Percentiles rank a stretch among this genome's conserved stretches.
phyloP scores from a whole-genome alignment of 768 basidiomycete genomes.

The Termitomyces eurrhizus region DNA sequence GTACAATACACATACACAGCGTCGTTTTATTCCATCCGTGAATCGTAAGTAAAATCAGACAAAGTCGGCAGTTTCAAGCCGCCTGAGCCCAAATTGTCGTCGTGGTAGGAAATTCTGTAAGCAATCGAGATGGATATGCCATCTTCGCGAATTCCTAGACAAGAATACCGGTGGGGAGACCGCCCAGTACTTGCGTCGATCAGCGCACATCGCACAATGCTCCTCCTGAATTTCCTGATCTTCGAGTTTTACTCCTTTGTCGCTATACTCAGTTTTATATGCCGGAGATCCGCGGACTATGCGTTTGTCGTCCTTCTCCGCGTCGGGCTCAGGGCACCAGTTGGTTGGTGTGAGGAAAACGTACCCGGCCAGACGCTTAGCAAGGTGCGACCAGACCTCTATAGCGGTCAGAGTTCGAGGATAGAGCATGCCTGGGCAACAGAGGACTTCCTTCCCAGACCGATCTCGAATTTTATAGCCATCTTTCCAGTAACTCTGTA shows the following conservation, averaged over 20 bases:
- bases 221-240: no score
- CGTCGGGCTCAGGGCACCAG: no score
- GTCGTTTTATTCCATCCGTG: not conserved
- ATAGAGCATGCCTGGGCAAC: no score
- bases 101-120: conserved; percentile 15
- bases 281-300: no score
- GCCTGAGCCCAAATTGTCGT: conserved; percentile 14
- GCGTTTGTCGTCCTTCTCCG: no score
- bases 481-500: conserved; percentile 14
- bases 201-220: not conserved
- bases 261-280: no score
- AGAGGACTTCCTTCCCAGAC: not conserved
- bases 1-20: not conserved
- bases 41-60: not conserved
- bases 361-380: no score
- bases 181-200: conserved; percentile 13
- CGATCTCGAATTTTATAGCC: conserved; percentile 8
- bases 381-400: no score
- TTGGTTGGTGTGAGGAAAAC: no score
- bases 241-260: no score
- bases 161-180: conserved; percentile 16
- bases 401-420: no score
- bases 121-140: not conserved
- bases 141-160: conserved; percentile 14
- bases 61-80: conserved; percentile 10